phyloP scores from a whole-genome alignment of 495 filamentous ascomycete genomes.

The Mytilinidion resinicola region DNA sequence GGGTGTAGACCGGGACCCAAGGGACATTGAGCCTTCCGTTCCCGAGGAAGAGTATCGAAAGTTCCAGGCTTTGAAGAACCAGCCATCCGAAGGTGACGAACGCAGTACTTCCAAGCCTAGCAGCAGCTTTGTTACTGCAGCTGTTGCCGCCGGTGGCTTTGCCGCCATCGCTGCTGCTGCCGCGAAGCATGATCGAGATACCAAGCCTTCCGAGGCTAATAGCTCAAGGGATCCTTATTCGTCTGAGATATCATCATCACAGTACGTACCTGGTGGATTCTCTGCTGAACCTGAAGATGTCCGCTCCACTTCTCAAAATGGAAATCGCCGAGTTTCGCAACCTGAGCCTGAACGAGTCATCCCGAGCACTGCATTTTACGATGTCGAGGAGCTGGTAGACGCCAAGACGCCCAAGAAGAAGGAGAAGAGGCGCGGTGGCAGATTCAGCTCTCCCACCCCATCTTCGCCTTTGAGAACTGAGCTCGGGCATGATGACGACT shows the following conservation, averaged over 20 bases:
- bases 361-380: conserved; percentile 22
- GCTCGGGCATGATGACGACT: conserved; percentile 31
- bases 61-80: not conserved
- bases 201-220: conserved; percentile 3
- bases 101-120: conserved; percentile 1
- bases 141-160: conserved; percentile 9
- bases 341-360: conserved; percentile 4
- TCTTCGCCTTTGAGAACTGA: conserved; percentile 33
- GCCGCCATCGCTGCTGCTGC: conserved; percentile 9
- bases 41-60: conserved; percentile 1
- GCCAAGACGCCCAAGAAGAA: conserved; percentile 29
- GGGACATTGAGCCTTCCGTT: conserved; percentile 15
- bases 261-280: not conserved
- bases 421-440: conserved; percentile 31
- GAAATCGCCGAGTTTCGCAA: not conserved
- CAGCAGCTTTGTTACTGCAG: not conserved
- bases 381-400: conserved; percentile 26
- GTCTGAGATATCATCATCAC: not conserved
- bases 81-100: conserved; percentile 1
- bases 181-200: conserved; percentile 18
- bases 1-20: conserved; percentile 9
- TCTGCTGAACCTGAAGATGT: not conserved
- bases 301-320: not conserved
- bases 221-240: conserved; percentile 9
- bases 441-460: conserved; percentile 28